These are phyloP conservation scores for Penicillium canariense DNA, from an alignment of 495 filamentous ascomycete genomes.

Conservation along the genomic window DNA sequence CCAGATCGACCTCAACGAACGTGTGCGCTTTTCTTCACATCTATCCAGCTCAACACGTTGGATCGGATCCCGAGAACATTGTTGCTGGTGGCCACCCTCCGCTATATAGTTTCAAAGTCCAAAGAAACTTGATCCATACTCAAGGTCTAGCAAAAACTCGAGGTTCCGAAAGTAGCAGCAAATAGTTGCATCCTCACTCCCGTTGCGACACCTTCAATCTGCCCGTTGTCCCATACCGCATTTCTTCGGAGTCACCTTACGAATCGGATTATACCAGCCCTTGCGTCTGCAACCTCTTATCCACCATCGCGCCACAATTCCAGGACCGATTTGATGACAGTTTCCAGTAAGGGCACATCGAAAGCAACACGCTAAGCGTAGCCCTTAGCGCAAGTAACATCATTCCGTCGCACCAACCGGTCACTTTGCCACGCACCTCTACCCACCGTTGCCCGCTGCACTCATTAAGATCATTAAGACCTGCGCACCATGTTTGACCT, in stretches of 20 bases:
- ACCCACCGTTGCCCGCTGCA: conserved; percentile 9
- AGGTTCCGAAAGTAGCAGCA: conserved; percentile 18
- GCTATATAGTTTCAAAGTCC: conserved; percentile 17
- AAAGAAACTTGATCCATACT: conserved; percentile 15
- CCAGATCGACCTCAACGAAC: background rate
- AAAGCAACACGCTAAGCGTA: conserved; percentile 2
- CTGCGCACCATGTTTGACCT: conserved; percentile 15
- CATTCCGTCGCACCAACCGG: conserved; percentile 7
- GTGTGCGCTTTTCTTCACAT: background rate
- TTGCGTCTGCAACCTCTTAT: conserved; percentile 8
- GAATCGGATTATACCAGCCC: conserved; percentile 2
- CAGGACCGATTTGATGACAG: background rate
- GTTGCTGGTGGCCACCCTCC: background rate
- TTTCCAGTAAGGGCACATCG: background rate
- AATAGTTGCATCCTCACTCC: conserved; percentile 13
- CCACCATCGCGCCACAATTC: conserved; percentile 10
- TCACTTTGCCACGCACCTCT: conserved; percentile 6
- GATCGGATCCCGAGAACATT: background rate
- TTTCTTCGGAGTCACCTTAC: background rate
- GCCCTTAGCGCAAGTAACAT: conserved; percentile 7
- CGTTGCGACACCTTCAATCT: conserved; percentile 11
- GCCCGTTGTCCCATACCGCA: conserved; percentile 5
- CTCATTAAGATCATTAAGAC: conserved; percentile 3
- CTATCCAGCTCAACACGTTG: background rate
- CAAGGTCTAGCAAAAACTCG: conserved; percentile 6